phyloP scores from a whole-genome alignment of 352 stramenopile species.

The Phytophthora niederhauseri region DNA sequence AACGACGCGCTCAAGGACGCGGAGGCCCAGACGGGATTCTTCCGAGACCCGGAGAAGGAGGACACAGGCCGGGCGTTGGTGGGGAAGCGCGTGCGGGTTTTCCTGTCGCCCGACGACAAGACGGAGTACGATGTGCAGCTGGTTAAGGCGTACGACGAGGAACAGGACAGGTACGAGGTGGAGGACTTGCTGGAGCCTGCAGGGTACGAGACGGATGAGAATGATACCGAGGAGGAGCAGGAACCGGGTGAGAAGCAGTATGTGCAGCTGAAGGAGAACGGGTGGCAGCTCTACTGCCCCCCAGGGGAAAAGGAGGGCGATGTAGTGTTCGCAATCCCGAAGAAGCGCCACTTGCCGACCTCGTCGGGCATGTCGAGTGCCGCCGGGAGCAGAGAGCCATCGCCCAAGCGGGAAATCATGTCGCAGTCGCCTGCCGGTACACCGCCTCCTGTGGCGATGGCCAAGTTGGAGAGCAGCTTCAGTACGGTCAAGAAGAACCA shows the following conservation, averaged over 20 bases:
- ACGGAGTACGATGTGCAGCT: slow-evolving; percentile 59
- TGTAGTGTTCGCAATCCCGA: slow-evolving; percentile 85
- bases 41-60: slow-evolving; percentile 63
- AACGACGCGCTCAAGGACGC: slow-evolving; percentile 46
- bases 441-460: slow-evolving; percentile 16
- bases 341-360: slow-evolving; percentile 41
- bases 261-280: slow-evolving; percentile 44
- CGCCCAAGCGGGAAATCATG: slow-evolving; percentile 36
- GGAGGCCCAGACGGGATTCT: slow-evolving; percentile 51
- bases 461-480: slow-evolving; percentile 26
- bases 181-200: slow-evolving; percentile 40
- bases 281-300: slow-evolving; percentile 80
- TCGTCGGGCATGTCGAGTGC: slow-evolving; percentile 27
- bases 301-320: slow-evolving; percentile 59
- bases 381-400: slow-evolving; percentile 41
- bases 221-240: slow-evolving; percentile 47
- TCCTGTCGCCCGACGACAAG: slow-evolving; percentile 61
- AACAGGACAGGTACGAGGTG: slow-evolving; percentile 59
- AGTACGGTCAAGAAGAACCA: slow-evolving; percentile 33
- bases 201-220: slow-evolving; percentile 41
- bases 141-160: slow-evolving; percentile 53
- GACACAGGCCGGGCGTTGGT: slow-evolving; percentile 58
- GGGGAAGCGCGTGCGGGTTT: slow-evolving; percentile 67
- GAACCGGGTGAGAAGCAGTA: slow-evolving; percentile 39
- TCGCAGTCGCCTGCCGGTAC: slow-evolving; percentile 27